These are phyloP conservation scores for Xylariales sp. DNA, from an alignment of 2,329 filamentous ascomycete species.

Conservation along the genomic window DNA sequence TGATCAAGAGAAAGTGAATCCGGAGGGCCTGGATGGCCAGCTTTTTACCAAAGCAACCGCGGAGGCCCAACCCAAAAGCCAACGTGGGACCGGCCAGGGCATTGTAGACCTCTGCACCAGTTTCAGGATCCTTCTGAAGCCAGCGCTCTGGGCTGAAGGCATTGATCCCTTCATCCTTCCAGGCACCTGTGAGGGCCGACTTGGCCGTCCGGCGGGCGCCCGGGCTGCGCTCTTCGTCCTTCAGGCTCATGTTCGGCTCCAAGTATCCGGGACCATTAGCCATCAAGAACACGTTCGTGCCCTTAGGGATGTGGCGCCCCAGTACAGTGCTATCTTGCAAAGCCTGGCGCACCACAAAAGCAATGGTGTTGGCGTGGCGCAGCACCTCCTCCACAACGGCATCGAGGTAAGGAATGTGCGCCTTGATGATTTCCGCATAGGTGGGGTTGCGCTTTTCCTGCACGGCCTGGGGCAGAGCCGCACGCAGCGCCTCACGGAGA, in stretches of 20 bases:
- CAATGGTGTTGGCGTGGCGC: slow-evolving; percentile 17
- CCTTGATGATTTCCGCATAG: slow-evolving; percentile 16
- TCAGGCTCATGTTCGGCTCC: slow-evolving; percentile 8
- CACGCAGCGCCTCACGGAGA: slow-evolving; percentile 18
- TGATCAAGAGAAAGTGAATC: slow-evolving; percentile 13
- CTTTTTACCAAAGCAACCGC: slow-evolving; percentile 13
- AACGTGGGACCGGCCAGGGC: slow-evolving; percentile 10
- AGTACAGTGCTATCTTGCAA: slow-evolving; percentile 20
- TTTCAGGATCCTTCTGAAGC: slow-evolving; percentile 8
- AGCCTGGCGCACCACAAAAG: slow-evolving; percentile 18
- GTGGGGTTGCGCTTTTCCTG: slow-evolving; percentile 16
- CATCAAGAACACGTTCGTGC: slow-evolving; percentile 16
- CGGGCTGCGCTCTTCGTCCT: slow-evolving; percentile 9
- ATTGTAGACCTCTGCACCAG: slow-evolving; percentile 8
- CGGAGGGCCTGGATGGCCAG: slow-evolving; percentile 11
- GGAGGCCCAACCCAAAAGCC: slow-evolving; percentile 13
- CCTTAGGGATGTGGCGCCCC: slow-evolving; percentile 21
- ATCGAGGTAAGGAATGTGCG: slow-evolving; percentile 23
- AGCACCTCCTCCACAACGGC: slow-evolving; percentile 26
- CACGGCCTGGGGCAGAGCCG: slow-evolving; percentile 11
- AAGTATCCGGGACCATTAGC: slow-evolving; percentile 13
- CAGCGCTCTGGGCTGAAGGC: slow-evolving; percentile 15
- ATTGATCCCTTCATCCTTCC: slow-evolving; percentile 12
- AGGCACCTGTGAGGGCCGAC: slow-evolving; percentile 8
- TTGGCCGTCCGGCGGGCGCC: slow-evolving; percentile 6